A percentile compares a stretch with the other conserved stretches of the same genome.
These are phyloP conservation scores for Aspergillus versicolor DNA, from an alignment of 2,329 filamentous ascomycete species.

Conservation along the genomic window DNA sequence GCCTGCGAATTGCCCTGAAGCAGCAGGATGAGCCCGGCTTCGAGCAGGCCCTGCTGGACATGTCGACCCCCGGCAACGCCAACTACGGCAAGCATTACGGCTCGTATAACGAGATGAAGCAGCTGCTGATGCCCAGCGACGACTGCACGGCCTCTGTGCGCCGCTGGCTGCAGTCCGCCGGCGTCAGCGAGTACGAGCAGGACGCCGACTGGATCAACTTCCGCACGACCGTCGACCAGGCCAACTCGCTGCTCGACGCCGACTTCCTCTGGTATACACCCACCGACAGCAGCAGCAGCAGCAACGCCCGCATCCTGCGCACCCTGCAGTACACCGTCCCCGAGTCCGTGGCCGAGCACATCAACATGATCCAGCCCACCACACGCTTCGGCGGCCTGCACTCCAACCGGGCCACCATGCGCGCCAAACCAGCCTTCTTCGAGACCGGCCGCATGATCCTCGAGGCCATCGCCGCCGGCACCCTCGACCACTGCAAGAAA, in stretches of 20 bases:
- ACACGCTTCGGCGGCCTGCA: conserved; percentile 42
- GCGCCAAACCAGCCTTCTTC: conserved; percentile 19
- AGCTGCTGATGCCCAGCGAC: conserved; percentile 48
- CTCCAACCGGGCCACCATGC: conserved; percentile 27
- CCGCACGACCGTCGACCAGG: conserved; percentile 34
- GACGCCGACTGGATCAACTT: conserved; percentile 43
- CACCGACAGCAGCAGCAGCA: conserved; percentile 12
- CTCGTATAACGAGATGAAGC: conserved; percentile 48
- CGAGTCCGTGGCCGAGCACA: conserved; percentile 29
- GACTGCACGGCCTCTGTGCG: conserved; percentile 43
- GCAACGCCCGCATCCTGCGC: conserved; percentile 33
- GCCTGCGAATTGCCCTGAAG: conserved; percentile 36
- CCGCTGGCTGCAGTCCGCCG: conserved; percentile 47
- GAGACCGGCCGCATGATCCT: conserved; percentile 21
- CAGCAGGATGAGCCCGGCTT: conserved; percentile 39
- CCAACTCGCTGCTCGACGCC: conserved; percentile 39
- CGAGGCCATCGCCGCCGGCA: conserved; percentile 14
- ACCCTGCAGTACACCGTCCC: conserved; percentile 45
- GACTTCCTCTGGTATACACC: conserved; percentile 41
- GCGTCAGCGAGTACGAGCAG: conserved; percentile 35
- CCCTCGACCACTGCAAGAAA: conserved; percentile 41
- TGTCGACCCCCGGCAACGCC: conserved; percentile 50
- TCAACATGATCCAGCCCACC: conserved; percentile 44
- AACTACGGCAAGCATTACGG: conserved; percentile 53
- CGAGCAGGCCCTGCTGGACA: conserved; percentile 47